These are phyloP conservation scores for Syzygium grande DNA, from an alignment of 345 rosid species.

Conservation along the genomic window DNA sequence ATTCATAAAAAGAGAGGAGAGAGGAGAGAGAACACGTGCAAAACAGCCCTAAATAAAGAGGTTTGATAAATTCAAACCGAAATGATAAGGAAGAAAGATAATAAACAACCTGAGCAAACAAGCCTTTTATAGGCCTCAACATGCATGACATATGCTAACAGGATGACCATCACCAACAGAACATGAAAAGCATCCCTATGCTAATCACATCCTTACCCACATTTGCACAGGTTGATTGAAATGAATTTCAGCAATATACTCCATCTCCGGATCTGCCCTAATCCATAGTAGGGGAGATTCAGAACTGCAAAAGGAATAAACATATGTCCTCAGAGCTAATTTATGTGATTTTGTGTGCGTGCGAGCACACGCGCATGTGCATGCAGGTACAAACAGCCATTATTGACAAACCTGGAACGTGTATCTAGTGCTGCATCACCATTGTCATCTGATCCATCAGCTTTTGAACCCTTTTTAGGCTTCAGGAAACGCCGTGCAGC, in stretches of 20 bases:
- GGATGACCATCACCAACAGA: neutral
- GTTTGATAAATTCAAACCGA: no score
- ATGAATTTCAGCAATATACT: slow-evolving; percentile 91
- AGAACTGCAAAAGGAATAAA: slow-evolving; percentile 38
- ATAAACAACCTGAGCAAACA: neutral
- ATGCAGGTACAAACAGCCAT: neutral
- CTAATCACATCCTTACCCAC: slow-evolving; percentile 66
- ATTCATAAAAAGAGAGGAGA: no score
- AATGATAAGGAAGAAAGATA: neutral
- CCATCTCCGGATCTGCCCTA: slow-evolving; percentile 99
- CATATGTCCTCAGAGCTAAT: neutral
- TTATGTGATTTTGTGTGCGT: neutral
- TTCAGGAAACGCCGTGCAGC: slow-evolving; percentile 90
- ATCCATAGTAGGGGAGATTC: slow-evolving; percentile 95
- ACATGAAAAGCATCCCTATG: neutral
- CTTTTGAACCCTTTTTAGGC: slow-evolving; percentile 89
- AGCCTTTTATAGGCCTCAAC: neutral
- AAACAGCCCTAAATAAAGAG: no score
- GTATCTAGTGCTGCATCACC: slow-evolving; percentile 57
- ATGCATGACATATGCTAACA: neutral
- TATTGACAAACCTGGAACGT: slow-evolving; percentile 58
- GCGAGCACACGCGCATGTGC: neutral
- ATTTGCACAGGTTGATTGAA: slow-evolving; percentile 97
- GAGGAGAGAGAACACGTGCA: no score
- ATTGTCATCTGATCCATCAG: slow-evolving; percentile 92